Evolutionary conservation across 148 eudicot species (phyloP), one percentile per base, ranked within the genome.

Genomic region (Tetragonia tetragonoides): DNA sequence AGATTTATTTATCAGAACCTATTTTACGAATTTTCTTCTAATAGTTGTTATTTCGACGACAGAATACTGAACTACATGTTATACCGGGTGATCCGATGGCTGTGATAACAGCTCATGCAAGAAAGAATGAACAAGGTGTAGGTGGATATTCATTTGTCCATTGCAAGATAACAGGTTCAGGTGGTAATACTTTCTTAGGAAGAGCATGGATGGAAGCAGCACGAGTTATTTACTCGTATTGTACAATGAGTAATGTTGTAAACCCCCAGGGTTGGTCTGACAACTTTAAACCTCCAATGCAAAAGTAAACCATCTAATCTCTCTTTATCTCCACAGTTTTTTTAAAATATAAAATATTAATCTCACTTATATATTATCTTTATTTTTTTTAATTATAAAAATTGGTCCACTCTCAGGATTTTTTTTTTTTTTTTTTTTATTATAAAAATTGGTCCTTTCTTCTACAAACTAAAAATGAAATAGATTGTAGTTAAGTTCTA

Each of bases 191-290:
- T 0, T 24, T 69, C 14, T 44, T 85, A 3, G 88, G 79, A 1
- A 80, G 88, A 74, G 79, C 88, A 10, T 85, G 85, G 88, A 77
- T 69, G 74, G 56, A 75, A 2, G 85, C 78, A 10, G 69, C 82
- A 40, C 72, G 51, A 28, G 86, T 66, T 14, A 68, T 85, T 3
- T 85, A 23, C 38, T 40, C 80, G 34, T 83, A 74, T 59, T 77
- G 77, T 12, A 20, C 68, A 15, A 57, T 85, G 24, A 77, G 81
- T 42, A 77, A 80, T 23, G 83, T 73, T 6, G 67, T 85, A 40
- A 65, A 40, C 3, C 85, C 88, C 4, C 57, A 67, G n/a, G 88
- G 88, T 63, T 85, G 88, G 88, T 80, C 83, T 2, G 73, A 83
- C 47, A 77, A 85, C 66, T n/a, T 0, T 59, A 47, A 82, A 2